Conservation (phyloP, 345 rosid genomes). For the Eucalyptus urophylla region DNA sequence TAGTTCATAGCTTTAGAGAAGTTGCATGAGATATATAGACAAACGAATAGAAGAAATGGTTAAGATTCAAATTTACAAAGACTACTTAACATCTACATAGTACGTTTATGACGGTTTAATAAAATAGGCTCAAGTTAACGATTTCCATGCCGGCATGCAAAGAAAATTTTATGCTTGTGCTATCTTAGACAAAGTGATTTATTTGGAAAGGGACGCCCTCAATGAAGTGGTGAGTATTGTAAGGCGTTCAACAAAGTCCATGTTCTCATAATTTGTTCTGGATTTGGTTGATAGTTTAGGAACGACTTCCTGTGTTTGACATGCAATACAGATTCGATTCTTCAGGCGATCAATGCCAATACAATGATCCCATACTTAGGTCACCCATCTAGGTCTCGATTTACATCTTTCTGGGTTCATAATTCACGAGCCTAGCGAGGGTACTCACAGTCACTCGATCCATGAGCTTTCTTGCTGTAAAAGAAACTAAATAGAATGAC, state of each 20-base stretch:
- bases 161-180: neutral
- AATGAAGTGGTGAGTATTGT: neutral
- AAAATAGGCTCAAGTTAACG: neutral
- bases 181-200: neutral
- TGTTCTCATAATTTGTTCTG: neutral
- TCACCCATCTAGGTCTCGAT: neutral
- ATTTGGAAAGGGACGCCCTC: neutral
- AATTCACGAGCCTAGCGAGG: neutral
- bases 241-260: neutral
- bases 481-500: neutral
- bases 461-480: neutral
- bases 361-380: neutral
- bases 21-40: neutral
- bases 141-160: neutral
- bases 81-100: neutral
- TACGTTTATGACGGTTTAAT: neutral
- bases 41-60: neutral
- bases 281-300: neutral
- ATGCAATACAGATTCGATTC: neutral
- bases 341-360: neutral
- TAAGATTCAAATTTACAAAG: neutral
- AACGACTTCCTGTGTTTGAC: neutral
- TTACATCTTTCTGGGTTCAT: neutral
- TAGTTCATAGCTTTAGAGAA: neutral
- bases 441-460: neutral